A percentile compares a stretch with the other conserved stretches of the same genome.
Evolutionary conservation across 179 eudicot species (phyloP).

Genomic region (Vitellaria paradoxa): DNA sequence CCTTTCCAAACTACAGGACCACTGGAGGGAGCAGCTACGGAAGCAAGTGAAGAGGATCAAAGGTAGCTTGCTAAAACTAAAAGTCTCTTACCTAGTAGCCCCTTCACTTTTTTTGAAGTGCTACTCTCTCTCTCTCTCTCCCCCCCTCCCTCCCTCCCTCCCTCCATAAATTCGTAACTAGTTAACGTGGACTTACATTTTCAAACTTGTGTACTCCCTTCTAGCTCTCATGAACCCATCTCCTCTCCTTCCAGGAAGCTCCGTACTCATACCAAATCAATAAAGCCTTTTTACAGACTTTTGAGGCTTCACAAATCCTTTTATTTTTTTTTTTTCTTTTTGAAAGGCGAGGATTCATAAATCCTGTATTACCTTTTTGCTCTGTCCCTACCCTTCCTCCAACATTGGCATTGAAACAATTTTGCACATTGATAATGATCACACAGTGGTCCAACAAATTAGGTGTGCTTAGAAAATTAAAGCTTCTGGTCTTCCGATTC

Average conservation of each 20-base stretch:
- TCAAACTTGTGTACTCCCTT: not conserved
- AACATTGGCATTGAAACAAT: not conserved
- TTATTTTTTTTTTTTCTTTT: not conserved
- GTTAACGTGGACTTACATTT: too few relatives aligned
- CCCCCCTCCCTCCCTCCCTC: too few relatives aligned
- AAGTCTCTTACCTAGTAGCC: not conserved
- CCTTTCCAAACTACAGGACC: slow-evolving; percentile 41
- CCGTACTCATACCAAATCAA: not conserved
- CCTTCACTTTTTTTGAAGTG: not conserved
- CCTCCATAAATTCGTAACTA: not conserved
- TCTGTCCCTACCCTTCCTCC: not conserved
- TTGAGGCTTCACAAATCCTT: not conserved
- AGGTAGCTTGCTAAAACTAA: not conserved
- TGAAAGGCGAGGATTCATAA: not conserved
- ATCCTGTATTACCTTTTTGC: not conserved
- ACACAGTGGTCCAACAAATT: not conserved
- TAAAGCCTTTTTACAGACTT: not conserved
- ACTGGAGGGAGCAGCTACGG: slow-evolving; percentile 19
- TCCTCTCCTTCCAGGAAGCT: not conserved
- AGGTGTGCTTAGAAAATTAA: not conserved
- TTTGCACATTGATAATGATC: not conserved
- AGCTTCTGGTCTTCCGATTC: not conserved
- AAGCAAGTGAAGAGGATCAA: slow-evolving; percentile 6
- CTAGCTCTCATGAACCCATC: not conserved
- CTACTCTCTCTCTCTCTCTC: not conserved